Evolutionary conservation across 441 rosid species (phyloP), one percentile per base, ranked within the genome.

Genomic region (Theobroma grandiflorum): DNA sequence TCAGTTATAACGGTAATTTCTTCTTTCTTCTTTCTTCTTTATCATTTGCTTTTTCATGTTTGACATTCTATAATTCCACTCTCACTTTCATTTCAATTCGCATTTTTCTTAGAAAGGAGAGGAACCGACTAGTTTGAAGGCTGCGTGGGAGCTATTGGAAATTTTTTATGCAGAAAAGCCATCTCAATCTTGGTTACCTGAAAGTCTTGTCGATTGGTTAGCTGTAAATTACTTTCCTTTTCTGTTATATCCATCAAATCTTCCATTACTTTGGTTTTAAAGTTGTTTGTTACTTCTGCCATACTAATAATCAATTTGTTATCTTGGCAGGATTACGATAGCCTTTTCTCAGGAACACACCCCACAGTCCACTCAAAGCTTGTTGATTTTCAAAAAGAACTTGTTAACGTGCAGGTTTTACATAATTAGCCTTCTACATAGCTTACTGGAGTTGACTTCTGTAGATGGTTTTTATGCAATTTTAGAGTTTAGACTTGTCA

Each of bases 101-200:
- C 38, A 2, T 7, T 31, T 69, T 45, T 37, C 4, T 69, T 74
- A 94, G 96, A 87, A 81, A 82, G 85, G 72, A 73, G 92, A 86
- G 74, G 87, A 89, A 80, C 91, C 97, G 50, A 90, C 87, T 11
- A 83, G 85, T 83, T 89, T 94, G 81, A 95, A 90, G 87, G 98
- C 97, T 78, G 99, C 97, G 2, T 96, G 99, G 99, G 97, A 94
- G 87, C 84, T 96, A 87, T 89, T 97, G 96, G 98, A 97, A 75
- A 84, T 94, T 65, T 91, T 95, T 84, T 95, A 92, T 86, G 98
- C 88, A 5, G 96, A 95, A 80, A 92, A 85, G 84, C 85, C 88
- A 40, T 90, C 92, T 88, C 91, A 90, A 71, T 80, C 93, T 47
- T 97, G 98, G 97, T 80, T 95, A 53, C 95, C 97, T 0, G 99